Conservation (phyloP, 2,329 filamentous ascomycete species). For the Nigrospora oryzae region DNA sequence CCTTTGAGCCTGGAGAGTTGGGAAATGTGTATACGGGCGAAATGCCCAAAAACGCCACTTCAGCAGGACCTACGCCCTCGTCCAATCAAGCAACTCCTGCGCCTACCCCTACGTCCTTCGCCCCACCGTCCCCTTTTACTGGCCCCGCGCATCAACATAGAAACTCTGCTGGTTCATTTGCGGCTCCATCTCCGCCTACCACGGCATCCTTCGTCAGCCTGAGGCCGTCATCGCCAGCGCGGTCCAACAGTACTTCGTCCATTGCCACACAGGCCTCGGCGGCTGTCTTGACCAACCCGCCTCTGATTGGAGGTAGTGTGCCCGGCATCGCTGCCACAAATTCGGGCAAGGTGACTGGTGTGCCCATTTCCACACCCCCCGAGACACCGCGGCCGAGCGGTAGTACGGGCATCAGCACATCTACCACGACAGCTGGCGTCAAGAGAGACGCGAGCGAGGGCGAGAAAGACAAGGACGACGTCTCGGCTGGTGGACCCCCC, state of each 20-base stretch:
- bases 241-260: constrained; percentile 81
- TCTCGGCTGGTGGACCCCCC: neutral
- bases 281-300: constrained; percentile 64
- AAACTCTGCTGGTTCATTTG: constrained; percentile 47
- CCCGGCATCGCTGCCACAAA: constrained; percentile 69
- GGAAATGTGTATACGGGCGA: constrained; percentile 73
- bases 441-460: constrained; percentile 2
- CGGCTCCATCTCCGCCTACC: constrained; percentile 49
- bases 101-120: constrained; percentile 59
- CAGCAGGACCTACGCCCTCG: constrained; percentile 27
- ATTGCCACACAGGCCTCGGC: constrained; percentile 56
- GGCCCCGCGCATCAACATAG: constrained; percentile 45
- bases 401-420: constrained; percentile 44
- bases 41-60: constrained; percentile 35
- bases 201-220: constrained; percentile 50
- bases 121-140: constrained; percentile 51
- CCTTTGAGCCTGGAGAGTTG: constrained; percentile 76
- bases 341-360: constrained; percentile 50
- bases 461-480: neutral
- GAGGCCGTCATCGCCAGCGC: constrained; percentile 68
- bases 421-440: constrained; percentile 14
- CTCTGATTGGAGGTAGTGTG: constrained; percentile 68
- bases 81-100: constrained; percentile 60
- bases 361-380: constrained; percentile 82
- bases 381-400: constrained; percentile 56